Evolutionary conservation across 2,329 filamentous ascomycete genomes (phyloP), one percentile per base, ranked within the genome.

Genomic region (Dothideomycetes sp.): DNA sequence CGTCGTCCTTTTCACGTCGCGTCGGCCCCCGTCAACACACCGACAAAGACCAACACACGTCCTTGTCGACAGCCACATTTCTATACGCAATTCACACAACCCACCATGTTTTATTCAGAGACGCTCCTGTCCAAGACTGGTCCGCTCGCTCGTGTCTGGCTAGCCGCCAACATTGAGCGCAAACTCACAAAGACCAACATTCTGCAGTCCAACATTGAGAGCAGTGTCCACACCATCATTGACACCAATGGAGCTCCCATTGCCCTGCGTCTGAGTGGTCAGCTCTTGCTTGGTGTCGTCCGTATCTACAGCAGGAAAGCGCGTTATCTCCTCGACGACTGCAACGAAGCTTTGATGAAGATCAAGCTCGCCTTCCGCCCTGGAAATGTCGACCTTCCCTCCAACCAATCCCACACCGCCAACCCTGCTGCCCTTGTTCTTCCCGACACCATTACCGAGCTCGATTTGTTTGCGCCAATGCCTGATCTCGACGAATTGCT

Each of bases 291-390:
- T 42, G 91, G 91, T 67, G 91, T 98, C 18, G 91, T 95, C 53
- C 80, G 89, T 58, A 98, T 98, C 57, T 98, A 98, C 64, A 93
- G 88, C 64, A 77, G 91, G 57, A 98, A 98, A 67, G 89, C 91
- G 57, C 83, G 88, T 55, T 98, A 98, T 63, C 70, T 98, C 36
- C 71, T 96, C 33, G 91, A 98, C 57, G 91, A 98, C 60, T 98
- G 91, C 66, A 95, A 94, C 56, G 91, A 98, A 64, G 89, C 89
- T 27, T 70, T 98, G 50, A 81, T 94, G 72, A 96, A 95, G 68
- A 95, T 98, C 55, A 95, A 96, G 61, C 93, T 96, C 87, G 89
- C 91, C 29, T 98, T 96, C 67, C 84, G 88, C 45, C 85, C 89
- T 33, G 89, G 89, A 50, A 95, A 95, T 64, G 93, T 96, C 58